A percentile compares a stretch with the other conserved stretches of the same genome.
Conservation (phyloP, 768 basidiomycete species). For the Sporobolomyces phaffii region DNA sequence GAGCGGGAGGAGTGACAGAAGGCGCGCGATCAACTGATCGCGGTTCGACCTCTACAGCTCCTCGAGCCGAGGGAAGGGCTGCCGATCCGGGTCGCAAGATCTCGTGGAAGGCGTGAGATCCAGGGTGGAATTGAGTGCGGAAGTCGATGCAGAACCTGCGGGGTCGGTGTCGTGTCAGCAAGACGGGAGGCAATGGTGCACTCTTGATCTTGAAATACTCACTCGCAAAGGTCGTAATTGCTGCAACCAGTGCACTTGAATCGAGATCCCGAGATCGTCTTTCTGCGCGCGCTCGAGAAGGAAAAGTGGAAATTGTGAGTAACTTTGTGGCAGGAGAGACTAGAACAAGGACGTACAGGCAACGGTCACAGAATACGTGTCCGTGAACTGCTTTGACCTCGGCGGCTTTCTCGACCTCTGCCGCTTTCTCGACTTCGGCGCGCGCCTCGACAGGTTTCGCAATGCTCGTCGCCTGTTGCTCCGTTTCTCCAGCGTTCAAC, state of each 20-base stretch:
- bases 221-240: slow-evolving; percentile 32
- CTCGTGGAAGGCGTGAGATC: slow-evolving; percentile 17
- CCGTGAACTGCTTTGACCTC: background rate
- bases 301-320: background rate
- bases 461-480: background rate
- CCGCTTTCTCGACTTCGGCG: background rate
- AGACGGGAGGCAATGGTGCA: too few relatives aligned
- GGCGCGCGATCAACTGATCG: too few relatives aligned
- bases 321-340: background rate
- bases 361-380: slow-evolving; percentile 33
- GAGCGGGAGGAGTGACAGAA: background rate
- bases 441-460: background rate
- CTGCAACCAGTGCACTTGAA: slow-evolving; percentile 58
- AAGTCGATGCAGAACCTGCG: slow-evolving; percentile 20
- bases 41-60: background rate
- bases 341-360: background rate
- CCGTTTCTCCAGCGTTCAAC: background rate
- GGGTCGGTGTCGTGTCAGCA: too few relatives aligned
- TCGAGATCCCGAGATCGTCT: slow-evolving; percentile 59
- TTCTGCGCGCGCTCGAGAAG: slow-evolving; percentile 35
- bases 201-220: too few relatives aligned
- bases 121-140: slow-evolving; percentile 16
- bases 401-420: background rate
- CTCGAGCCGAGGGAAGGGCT: background rate
- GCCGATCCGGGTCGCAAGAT: slow-evolving; percentile 11